These are phyloP conservation scores for Calonectria pteridis DNA, from an alignment of 2,329 filamentous ascomycete genomes.

Conservation along the genomic window DNA sequence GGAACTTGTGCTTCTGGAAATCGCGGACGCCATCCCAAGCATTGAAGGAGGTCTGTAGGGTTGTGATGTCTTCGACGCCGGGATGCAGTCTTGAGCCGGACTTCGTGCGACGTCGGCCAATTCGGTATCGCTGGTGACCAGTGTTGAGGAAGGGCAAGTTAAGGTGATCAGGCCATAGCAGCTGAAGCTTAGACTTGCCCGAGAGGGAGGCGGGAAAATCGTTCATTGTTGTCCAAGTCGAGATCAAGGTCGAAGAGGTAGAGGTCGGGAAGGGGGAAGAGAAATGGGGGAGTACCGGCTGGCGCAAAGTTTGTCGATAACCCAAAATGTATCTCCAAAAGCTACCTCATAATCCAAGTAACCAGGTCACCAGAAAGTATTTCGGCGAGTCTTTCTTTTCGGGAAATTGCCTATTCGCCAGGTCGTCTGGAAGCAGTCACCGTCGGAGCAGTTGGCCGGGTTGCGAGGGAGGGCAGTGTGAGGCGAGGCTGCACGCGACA, in stretches of 20 bases:
- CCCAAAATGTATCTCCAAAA: slow-evolving; percentile 50
- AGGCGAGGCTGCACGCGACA: slow-evolving; percentile 42
- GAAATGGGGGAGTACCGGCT: slow-evolving; percentile 24
- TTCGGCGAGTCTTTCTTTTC: slow-evolving; percentile 34
- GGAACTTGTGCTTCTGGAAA: slow-evolving; percentile 84
- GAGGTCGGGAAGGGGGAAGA: slow-evolving; percentile 9
- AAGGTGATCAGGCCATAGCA: slow-evolving; percentile 55
- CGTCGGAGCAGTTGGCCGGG: slow-evolving; percentile 26
- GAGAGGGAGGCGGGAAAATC: slow-evolving; percentile 52
- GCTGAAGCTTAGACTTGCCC: slow-evolving; percentile 57
- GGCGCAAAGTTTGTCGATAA: slow-evolving; percentile 38
- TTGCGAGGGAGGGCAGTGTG: slow-evolving; percentile 11
- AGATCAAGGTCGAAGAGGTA: slow-evolving; percentile 22
- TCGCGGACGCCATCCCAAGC: slow-evolving; percentile 81
- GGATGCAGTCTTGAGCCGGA: slow-evolving; percentile 53
- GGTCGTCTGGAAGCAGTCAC: slow-evolving; percentile 42
- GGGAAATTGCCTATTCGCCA: slow-evolving; percentile 26
- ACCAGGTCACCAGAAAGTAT: slow-evolving; percentile 34
- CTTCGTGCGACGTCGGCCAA: slow-evolving; percentile 53
- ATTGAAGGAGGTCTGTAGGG: slow-evolving; percentile 85
- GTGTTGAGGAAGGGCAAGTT: slow-evolving; percentile 59
- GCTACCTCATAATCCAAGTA: slow-evolving; percentile 53
- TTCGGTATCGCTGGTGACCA: slow-evolving; percentile 55
- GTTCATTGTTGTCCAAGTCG: slow-evolving; percentile 49
- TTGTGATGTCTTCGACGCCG: slow-evolving; percentile 73